A percentile compares a stretch with the other conserved stretches of the same genome.
These are phyloP conservation scores for Mortierella sp. DNA, from an alignment of 371 early-diverging fungal species.

Conservation along the genomic window DNA sequence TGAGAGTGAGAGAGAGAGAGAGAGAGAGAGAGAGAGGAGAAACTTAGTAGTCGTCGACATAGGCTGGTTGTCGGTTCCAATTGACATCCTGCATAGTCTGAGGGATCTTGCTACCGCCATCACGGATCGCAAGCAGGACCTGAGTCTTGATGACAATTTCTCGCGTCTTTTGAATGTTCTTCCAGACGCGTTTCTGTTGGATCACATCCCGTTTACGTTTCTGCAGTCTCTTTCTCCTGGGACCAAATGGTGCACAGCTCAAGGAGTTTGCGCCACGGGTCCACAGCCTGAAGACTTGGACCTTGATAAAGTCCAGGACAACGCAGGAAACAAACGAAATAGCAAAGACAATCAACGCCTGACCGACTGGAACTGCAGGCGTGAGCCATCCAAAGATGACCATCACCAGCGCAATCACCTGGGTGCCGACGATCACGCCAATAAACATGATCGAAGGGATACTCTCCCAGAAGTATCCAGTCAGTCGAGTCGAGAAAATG, in stretches of 20 bases:
- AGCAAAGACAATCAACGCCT: constrained; percentile 72
- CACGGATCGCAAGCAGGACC: constrained; percentile 36
- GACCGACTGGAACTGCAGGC: constrained; percentile 62
- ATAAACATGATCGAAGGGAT: constrained; percentile 78
- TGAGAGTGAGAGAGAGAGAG: constrained; percentile 1
- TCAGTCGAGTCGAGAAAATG: constrained; percentile 90
- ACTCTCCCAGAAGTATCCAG: constrained; percentile 88
- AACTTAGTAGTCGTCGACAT: constrained; percentile 1
- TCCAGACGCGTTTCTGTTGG: constrained; percentile 40
- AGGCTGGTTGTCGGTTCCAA: constrained; percentile 36
- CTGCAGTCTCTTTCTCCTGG: constrained; percentile 23
- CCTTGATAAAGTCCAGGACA: constrained; percentile 88
- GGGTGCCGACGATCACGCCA: constrained; percentile 87
- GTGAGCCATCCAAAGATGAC: constrained; percentile 81
- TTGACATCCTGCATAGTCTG: constrained; percentile 38
- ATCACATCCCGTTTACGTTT: constrained; percentile 11
- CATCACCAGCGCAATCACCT: constrained; percentile 89
- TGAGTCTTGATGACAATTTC: constrained; percentile 34
- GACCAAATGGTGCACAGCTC: constrained; percentile 41
- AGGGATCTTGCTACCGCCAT: constrained; percentile 31
- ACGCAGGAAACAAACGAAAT: constrained; percentile 80
- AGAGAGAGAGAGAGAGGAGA: background rate
- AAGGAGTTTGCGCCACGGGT: constrained; percentile 27
- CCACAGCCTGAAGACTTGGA: constrained; percentile 84
- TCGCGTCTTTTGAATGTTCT: constrained; percentile 18